Base-by-base conservation (phyloP, 371 early-diverging fungal species). In the Mucor lusitanicus region DNA sequence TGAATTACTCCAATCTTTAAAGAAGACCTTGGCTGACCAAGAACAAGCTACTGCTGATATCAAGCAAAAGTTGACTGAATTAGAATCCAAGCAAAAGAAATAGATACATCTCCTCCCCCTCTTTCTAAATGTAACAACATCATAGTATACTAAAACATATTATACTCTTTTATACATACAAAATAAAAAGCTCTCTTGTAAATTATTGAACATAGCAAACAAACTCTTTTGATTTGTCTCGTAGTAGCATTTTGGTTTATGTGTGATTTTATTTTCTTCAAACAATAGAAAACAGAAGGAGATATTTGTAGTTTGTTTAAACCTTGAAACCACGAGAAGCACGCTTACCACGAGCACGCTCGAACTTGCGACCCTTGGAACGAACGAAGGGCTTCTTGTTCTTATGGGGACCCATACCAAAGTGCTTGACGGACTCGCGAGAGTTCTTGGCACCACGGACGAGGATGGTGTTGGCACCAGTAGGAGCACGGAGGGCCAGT, bases 331-430 rank as follows among this genome's bases (percentile, higher is more conserved):
- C 96, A 80, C 95, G 93, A 83, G 91, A 91, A 78, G 93, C 91
- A 90, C 99, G 93, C 83, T 97, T 94, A 90, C 98, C 98, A 95
- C 99, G 97, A 79, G 98, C 98, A 67, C 89, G 86, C 87, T 98
- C 98, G 87, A 97, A 97, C 94, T 99, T 99, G 88, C 99, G 94
- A 68, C 99, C 99, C 95, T 98, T 97, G 87, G 94, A 92, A 79
- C 95, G 94, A 80, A 97, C 94, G 80, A 93, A 97, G 76, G 99
- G 99, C 92, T 85, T 87, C 81, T 80, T 81, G 75, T 87, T 78
- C 86, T 90, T 88, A 76, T 90, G 88, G 79, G 97, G 95, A 58
- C 85, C 88, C 74, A 84, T 74, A 64, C 85, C 85, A 64, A 87
- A 89, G 91, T 98, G 98, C 92, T 98, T 95, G 81, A 93, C 92